Base-by-base conservation (phyloP, 345 rosid genomes). In the Boechera retrofracta region DNA sequence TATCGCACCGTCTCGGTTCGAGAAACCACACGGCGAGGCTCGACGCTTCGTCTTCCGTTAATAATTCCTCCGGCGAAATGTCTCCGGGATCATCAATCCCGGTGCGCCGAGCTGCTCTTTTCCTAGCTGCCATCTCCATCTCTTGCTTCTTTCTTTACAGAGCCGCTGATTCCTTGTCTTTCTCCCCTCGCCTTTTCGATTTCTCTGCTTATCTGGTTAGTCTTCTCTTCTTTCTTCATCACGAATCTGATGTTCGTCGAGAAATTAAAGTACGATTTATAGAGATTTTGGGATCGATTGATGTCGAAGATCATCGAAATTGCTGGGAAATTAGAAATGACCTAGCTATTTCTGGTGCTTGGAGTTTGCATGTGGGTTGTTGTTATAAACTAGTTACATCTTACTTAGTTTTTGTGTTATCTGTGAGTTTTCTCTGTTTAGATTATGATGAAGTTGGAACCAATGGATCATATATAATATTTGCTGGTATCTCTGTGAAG, bases 131-230 rank as follows among this genome's bases (percentile, higher is more conserved):
- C 49, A 7, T 82, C 38, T 73, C 71, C 45, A 42, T 84, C 52
- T 80, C 77, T 11, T 75, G 63, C 71, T 58, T 84, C 65, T 33
- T 86, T 51, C 78, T 86, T 32, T 77, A 80, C 70, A 61, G 81
- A 26, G 80, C 76, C 60, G 54, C 67, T 6, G 82, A 76, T 80
- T 71, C 82, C 65, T 47, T 66, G 42, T 28, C 55, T 59, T 31
- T 64, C 80, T 48, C 60, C 61, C 51, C 80, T 42, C 74, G 75
- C 26, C 26, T 59, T 61, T 72, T 66, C 71, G 35, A 68, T 36
- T 33, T 71, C 47, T 59, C 66, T 39, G n/a, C 70, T 29, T 60
- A 44, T 13, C 26, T 55, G 65, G 73, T 75, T 28, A 66, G 59
- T 29, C 36, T 35, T 10, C 65, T 67, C 67, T 58, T 57, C 33